Conservation (phyloP, 768 basidiomycete genomes). For the Panus rudis region DNA sequence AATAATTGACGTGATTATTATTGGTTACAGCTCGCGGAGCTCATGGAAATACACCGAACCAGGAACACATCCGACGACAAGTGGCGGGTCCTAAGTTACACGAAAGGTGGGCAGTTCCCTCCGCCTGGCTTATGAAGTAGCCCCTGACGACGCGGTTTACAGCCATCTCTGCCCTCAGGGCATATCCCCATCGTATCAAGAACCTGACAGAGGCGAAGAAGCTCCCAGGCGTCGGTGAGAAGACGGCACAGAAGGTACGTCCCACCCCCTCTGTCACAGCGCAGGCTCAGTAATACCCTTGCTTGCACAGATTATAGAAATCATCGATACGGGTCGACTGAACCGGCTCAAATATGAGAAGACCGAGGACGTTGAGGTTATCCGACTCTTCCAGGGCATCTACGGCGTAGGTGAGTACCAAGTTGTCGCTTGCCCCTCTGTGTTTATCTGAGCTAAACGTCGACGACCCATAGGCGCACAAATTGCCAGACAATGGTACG, state of each 20-base stretch:
- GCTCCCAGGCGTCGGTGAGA: slow-evolving; percentile 61
- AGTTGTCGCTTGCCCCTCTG: background rate
- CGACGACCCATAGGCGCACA: slow-evolving; percentile 40
- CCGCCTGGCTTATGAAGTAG: background rate
- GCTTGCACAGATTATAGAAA: slow-evolving; percentile 67
- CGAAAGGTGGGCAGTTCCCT: slow-evolving; percentile 44
- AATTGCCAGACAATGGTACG: slow-evolving; percentile 69
- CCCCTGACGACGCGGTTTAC: background rate
- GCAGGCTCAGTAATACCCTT: background rate
- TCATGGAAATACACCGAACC: slow-evolving; percentile 56
- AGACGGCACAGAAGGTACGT: slow-evolving; percentile 69
- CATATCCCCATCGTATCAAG: slow-evolving; percentile 50
- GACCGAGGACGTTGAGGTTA: slow-evolving; percentile 53
- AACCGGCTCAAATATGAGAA: slow-evolving; percentile 60
- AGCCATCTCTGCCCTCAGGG: slow-evolving; percentile 57
- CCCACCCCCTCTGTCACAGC: background rate
- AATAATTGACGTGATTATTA: background rate
- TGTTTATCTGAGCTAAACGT: background rate
- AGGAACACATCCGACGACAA: slow-evolving; percentile 54
- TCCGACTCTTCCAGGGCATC: slow-evolving; percentile 64
- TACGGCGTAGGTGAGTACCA: slow-evolving; percentile 72
- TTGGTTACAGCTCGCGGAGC: slow-evolving; percentile 49
- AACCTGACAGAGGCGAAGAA: slow-evolving; percentile 51
- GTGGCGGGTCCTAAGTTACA: slow-evolving; percentile 62
- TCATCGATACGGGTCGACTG: slow-evolving; percentile 66